These are phyloP conservation scores for Nannizziopsis arthrosporioides DNA, from an alignment of 2,329 filamentous ascomycete species.

Conservation along the genomic window DNA sequence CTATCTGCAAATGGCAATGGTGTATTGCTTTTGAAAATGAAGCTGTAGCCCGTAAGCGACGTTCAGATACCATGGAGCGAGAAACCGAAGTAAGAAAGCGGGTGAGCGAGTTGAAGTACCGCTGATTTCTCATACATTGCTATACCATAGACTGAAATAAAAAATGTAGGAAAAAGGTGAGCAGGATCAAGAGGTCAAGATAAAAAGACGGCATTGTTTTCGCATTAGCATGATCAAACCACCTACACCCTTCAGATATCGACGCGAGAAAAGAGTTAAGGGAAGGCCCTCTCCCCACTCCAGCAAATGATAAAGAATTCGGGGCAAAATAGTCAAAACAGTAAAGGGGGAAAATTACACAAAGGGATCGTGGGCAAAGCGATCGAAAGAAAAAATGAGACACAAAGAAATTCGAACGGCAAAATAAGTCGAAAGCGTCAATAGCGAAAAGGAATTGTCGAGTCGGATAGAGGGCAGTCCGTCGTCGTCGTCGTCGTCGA, in stretches of 20 bases:
- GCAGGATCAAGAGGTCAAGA: neutral
- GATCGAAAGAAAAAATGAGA: neutral
- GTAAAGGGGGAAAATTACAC: constrained; percentile 7
- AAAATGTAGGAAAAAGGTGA: constrained; percentile 3
- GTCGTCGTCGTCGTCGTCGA: no score
- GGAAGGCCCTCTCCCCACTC: neutral
- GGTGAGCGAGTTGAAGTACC: neutral
- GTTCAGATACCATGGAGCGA: neutral
- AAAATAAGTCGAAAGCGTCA: constrained; percentile 2
- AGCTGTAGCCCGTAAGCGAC: neutral
- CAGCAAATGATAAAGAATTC: constrained; percentile 7
- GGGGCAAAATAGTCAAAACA: constrained; percentile 15
- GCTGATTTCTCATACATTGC: constrained; percentile 10
- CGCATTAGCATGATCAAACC: constrained; percentile 20
- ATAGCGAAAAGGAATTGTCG: constrained; percentile 1
- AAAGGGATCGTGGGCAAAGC: constrained; percentile 3
- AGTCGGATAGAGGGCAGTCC: neutral
- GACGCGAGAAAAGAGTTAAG: constrained; percentile 7
- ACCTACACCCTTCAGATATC: constrained; percentile 10
- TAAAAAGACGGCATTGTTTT: constrained; percentile 13
- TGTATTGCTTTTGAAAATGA: no score
- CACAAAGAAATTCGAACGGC: neutral
- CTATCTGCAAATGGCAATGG: no score
- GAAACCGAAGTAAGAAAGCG: neutral
- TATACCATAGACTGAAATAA: constrained; percentile 12